Conservation (phyloP, 2,329 filamentous ascomycete species). For the Dactylellina haptotyla region DNA sequence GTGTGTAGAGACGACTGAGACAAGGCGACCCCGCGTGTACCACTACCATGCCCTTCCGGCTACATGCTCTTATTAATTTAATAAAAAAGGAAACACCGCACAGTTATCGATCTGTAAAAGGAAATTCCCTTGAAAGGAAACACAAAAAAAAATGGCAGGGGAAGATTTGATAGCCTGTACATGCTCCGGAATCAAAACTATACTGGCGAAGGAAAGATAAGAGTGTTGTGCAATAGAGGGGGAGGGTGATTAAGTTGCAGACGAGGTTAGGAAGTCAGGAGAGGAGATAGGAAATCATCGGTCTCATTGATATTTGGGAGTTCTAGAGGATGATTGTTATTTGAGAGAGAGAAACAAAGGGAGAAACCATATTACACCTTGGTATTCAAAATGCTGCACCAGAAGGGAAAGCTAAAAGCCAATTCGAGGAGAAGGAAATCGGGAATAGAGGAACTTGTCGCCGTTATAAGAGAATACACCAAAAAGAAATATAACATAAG, state of each 20-base stretch:
- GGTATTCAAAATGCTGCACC: constrained; percentile 43
- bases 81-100: not conserved
- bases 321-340: not conserved
- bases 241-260: not conserved
- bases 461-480: constrained; percentile 3
- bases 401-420: constrained; percentile 28
- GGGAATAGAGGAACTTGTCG: constrained; percentile 16
- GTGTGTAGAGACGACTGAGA: too few relatives aligned
- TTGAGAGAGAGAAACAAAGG: not conserved
- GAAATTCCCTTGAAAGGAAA: not conserved
- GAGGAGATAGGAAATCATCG: not conserved
- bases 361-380: constrained; percentile 43
- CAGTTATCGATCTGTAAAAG: not conserved
- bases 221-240: not conserved
- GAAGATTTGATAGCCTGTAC: not conserved
- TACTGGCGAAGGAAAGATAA: not conserved
- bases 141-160: not conserved
- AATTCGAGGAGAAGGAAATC: constrained; percentile 6
- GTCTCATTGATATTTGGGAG: not conserved
- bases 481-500: constrained; percentile 28
- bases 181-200: constrained; percentile 3
- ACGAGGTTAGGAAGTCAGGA: not conserved
- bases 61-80: not conserved
- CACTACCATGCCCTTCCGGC: not conserved
- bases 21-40: not conserved